Base-by-base conservation (phyloP, 495 filamentous ascomycete species). In the Penicillium daleae region DNA sequence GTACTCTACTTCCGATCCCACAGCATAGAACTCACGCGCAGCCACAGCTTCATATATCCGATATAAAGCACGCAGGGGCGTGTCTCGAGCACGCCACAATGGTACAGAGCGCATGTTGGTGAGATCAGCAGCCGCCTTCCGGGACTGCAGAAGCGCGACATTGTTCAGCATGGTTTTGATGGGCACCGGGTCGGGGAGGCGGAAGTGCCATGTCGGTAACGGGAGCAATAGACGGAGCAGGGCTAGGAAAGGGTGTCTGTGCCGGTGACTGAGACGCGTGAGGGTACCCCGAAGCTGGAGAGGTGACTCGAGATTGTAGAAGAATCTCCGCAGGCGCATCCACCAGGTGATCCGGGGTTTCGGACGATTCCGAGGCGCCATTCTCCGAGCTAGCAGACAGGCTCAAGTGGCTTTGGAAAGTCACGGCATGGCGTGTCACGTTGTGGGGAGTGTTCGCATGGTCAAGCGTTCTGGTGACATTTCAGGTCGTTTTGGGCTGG, bases 1-100 rank as follows among this genome's bases (percentile, higher is more conserved):
- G 49, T 80, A 80, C 52, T 79, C 76, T 6, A 64, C 67, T 53
- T 81, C 76, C 17, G 52, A 64, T 6, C 73, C 72, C 29, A 77
- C 66, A 12, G 66, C 48, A 19, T 32, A 59, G 37, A 71, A 72
- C 2, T 60, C 53, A 13, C 69, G 62, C 9, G 77, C 67, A 4
- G 70, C 59, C 13, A 72, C 60, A 6, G 66, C 53, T 44, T 80
- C 77, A 26, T 80, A 80, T 10, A 80, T 59, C 3, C 77, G 75
- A 61, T 80, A 81, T 9, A 79, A 39, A 2, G 71, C 74, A 15
- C 77, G 70, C 4, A 78, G 60, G 1, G 74, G 74, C 0, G 77
- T 81, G 44, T 80, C 76, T 6, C 75, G 66, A 59, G 63, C 60
- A 21, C 69, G 63, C 69, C 72, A 79, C 40, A 80, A 58, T 0